Percentiles rank a stretch among this genome's conserved stretches.
These are phyloP conservation scores for Aspergillus proliferans DNA, from an alignment of 2,329 filamentous ascomycete genomes.

Conservation along the genomic window DNA sequence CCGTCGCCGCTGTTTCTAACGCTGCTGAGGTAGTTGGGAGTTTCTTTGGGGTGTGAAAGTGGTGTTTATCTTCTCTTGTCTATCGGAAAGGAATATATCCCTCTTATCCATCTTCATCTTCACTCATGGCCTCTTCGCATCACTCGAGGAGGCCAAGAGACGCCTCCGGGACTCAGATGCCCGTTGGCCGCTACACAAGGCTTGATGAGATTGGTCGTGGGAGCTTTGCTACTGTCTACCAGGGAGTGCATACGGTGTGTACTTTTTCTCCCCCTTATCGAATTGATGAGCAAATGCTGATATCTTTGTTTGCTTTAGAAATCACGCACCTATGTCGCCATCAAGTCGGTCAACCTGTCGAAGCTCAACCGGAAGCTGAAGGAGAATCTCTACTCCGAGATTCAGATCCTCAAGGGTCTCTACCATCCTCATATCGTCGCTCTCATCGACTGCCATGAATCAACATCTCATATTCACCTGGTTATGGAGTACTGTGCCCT, in stretches of 20 bases:
- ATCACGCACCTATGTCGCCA: conserved; percentile 75
- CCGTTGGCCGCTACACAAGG: conserved; percentile 71
- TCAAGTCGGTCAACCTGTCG: conserved; percentile 89
- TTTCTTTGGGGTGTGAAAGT: conserved; percentile 22
- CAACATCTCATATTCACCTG: conserved; percentile 81
- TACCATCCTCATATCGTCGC: conserved; percentile 96
- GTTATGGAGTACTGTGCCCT: conserved; percentile 99
- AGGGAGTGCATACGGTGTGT: conserved; percentile 74
- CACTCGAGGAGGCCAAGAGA: conserved; percentile 37
- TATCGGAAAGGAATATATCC: no score
- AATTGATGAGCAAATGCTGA: conserved; percentile 7
- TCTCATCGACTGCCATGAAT: conserved; percentile 89
- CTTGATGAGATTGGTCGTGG: conserved; percentile 91
- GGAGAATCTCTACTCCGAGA: conserved; percentile 92
- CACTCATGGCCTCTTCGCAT: conserved; percentile 40
- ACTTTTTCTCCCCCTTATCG: background rate
- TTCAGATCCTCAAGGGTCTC: conserved; percentile 86
- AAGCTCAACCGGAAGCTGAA: conserved; percentile 94
- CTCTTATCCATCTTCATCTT: conserved; percentile 5
- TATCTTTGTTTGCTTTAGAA: conserved; percentile 47
- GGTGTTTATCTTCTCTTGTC: background rate
- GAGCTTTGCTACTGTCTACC: conserved; percentile 94
- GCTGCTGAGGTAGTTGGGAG: conserved; percentile 33
- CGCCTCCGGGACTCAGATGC: conserved; percentile 27
- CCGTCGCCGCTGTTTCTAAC: conserved; percentile 16